These are phyloP conservation scores for Teunomyces funiuensis DNA, from an alignment of 805 yeast genomes.

Conservation along the genomic window DNA sequence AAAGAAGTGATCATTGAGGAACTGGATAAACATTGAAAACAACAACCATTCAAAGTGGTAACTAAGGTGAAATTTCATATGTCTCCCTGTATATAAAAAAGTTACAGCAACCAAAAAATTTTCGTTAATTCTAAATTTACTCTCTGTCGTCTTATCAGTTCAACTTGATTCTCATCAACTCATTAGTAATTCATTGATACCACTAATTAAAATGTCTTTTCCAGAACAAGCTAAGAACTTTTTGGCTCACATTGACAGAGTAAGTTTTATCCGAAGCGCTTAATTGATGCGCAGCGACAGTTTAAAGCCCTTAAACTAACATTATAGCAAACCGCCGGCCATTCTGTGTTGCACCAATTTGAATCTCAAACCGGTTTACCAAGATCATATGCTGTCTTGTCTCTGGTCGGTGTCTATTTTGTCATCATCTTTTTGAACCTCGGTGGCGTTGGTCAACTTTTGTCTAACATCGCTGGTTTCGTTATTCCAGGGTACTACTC, in stretches of 20 bases:
- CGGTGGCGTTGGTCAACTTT: constrained; percentile 93
- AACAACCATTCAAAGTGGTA: neutral
- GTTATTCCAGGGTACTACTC: constrained; percentile 89
- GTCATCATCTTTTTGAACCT: constrained; percentile 81
- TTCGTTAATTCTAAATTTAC: neutral
- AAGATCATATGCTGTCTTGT: constrained; percentile 80
- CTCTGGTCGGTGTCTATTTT: constrained; percentile 63
- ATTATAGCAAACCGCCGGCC: constrained; percentile 30
- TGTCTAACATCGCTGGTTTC: constrained; percentile 90
- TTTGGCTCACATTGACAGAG: constrained; percentile 47
- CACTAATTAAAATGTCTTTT: constrained; percentile 42
- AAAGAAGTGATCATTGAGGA: constrained; percentile 26
- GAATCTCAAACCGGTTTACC: constrained; percentile 58
- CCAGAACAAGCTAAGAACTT: constrained; percentile 47
- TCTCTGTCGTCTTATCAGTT: too few species aligned
- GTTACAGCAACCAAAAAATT: constrained; percentile 1
- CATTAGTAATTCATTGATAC: neutral
- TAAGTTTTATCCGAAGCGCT: constrained; percentile 26
- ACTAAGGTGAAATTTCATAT: neutral
- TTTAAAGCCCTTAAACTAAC: constrained; percentile 14
- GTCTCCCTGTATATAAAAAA: constrained; percentile 1
- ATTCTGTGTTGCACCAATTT: constrained; percentile 33
- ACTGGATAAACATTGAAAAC: neutral
- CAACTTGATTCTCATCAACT: neutral
- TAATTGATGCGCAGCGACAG: neutral